Evolutionary conservation across 2,329 filamentous ascomycete species (phyloP).

Genomic region (Fusarium zealandicum): DNA sequence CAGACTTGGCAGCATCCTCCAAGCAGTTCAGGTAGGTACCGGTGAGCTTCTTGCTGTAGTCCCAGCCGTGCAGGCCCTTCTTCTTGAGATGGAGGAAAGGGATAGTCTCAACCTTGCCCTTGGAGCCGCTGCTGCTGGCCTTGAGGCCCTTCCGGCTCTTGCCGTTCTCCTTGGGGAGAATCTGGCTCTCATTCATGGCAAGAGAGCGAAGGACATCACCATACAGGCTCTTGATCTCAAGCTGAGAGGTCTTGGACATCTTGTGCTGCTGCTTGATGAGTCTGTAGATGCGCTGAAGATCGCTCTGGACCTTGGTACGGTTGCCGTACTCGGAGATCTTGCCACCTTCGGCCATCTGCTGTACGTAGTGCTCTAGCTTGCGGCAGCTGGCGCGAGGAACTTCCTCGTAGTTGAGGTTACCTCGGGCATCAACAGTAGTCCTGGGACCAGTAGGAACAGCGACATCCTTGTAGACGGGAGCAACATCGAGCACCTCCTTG

Average conservation of each 20-base stretch:
- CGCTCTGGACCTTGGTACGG: conserved; percentile 96
- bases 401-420: conserved; percentile 92
- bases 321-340: conserved; percentile 99
- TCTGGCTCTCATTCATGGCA: conserved; percentile 97
- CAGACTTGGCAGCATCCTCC: conserved; percentile 84
- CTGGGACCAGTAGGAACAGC: conserved; percentile 88
- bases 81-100: conserved; percentile 97
- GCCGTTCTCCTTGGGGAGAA: conserved; percentile 85
- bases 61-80: conserved; percentile 93
- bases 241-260: conserved; percentile 92
- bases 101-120: conserved; percentile 96
- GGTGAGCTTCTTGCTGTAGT: conserved; percentile 99
- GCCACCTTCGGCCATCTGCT: conserved; percentile 97
- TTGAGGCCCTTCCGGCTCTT: conserved; percentile 66
- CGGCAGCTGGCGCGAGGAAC: conserved; percentile 85
- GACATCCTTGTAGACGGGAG: conserved; percentile 96
- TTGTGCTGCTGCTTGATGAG: conserved; percentile 98
- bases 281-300: conserved; percentile 94
- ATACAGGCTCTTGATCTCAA: conserved; percentile 96
- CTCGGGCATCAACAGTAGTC: conserved; percentile 89
- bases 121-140: conserved; percentile 65
- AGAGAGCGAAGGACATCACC: conserved; percentile 92
- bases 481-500: conserved; percentile 82
- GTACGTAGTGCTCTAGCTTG: conserved; percentile 98
- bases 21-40: conserved; percentile 90